A percentile compares a stretch with the other conserved stretches of the same genome.
phyloP scores from a whole-genome alignment of 2,329 filamentous ascomycete genomes.

The Hymenoscyphus scutula region DNA sequence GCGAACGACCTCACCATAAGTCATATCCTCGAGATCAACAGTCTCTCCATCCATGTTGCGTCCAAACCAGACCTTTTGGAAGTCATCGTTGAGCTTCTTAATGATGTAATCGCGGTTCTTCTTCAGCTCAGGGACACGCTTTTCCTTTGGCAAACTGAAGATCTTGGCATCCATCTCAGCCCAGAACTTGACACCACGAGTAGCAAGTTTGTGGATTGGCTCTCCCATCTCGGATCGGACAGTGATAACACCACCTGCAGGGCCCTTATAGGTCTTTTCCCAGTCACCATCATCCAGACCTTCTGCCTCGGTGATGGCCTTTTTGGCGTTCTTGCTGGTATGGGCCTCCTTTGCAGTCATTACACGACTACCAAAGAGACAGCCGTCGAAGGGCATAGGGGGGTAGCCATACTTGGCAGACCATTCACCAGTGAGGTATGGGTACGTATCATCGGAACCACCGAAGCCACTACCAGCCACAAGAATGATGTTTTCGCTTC shows the following conservation, averaged over 20 bases:
- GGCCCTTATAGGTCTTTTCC: slow-evolving; percentile 91
- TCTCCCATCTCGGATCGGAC: slow-evolving; percentile 99
- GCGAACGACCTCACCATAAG: slow-evolving; percentile 81
- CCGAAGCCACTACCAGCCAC: slow-evolving; percentile 92
- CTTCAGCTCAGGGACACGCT: slow-evolving; percentile 82
- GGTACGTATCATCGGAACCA: slow-evolving; percentile 85
- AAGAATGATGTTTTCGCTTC: slow-evolving; percentile 81
- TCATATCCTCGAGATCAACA: slow-evolving; percentile 93
- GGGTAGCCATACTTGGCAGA: slow-evolving; percentile 83
- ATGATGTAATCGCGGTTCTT: slow-evolving; percentile 90
- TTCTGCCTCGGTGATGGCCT: slow-evolving; percentile 82
- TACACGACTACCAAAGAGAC: slow-evolving; percentile 86
- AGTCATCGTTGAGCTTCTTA: slow-evolving; percentile 92
- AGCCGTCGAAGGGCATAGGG: slow-evolving; percentile 91
- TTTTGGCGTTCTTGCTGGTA: slow-evolving; percentile 82
- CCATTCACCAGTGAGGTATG: slow-evolving; percentile 88
- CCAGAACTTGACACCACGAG: slow-evolving; percentile 94
- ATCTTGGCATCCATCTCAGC: slow-evolving; percentile 99
- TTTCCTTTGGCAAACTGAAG: slow-evolving; percentile 88
- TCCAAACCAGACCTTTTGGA: slow-evolving; percentile 96
- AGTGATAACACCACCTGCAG: slow-evolving; percentile 90
- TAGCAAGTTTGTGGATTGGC: slow-evolving; percentile 98
- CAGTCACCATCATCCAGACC: slow-evolving; percentile 80
- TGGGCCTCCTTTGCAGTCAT: slow-evolving; percentile 94
- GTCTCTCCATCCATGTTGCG: slow-evolving; percentile 76